Base-by-base conservation (phyloP, 208 protist genomes). In the Acanthamoeba royreba region DNA sequence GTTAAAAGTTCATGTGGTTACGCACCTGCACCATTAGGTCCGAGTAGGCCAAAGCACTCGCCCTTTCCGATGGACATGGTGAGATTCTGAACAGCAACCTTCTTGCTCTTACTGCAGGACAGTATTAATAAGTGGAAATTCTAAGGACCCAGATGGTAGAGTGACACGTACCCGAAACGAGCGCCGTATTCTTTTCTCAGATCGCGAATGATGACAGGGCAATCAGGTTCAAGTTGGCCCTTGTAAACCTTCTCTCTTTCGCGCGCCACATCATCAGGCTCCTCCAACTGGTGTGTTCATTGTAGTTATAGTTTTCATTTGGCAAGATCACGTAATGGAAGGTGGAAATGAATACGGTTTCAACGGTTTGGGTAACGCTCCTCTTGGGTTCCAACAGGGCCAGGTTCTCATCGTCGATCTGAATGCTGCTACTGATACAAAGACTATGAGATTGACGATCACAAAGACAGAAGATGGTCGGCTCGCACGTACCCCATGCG, bases 31-130 rank as follows among this genome's bases (percentile, higher is more conserved):
- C 96, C 96, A 79, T 97, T 97, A n/a, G 61, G 91, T 25, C 96
- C 96, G 42, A 97, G 94, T n/a, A 97, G 92, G n/a, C 95, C 94
- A 28, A 97, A 95, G 33, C 90, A 72, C 53, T 97, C 83, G n/a
- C 92, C 95, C 52, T 90, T 38, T 1, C 89, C 22, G 2, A 96
- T 83, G n/a, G 53, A 77, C 46, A 96, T 40, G 25, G 93, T 94
- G 22, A 95, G 63, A 47, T 72, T 61, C 28, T 45, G 38, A 17
- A 95, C 58, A 2, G 94, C 88, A 22, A 94, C 79, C 74, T 94
- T 94, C 58, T 92, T 92, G 42, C 40, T 52, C 45, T 92, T 92
- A 11, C 86, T 92, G 25, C 43, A 43, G 42, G 0, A 90, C 31
- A 69, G 52, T 58, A 3, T 11, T 11, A 25, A 33, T 49, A 38